Evolutionary conservation across 495 filamentous ascomycete species (phyloP).

Genomic region (Penicillium flavigenum): DNA sequence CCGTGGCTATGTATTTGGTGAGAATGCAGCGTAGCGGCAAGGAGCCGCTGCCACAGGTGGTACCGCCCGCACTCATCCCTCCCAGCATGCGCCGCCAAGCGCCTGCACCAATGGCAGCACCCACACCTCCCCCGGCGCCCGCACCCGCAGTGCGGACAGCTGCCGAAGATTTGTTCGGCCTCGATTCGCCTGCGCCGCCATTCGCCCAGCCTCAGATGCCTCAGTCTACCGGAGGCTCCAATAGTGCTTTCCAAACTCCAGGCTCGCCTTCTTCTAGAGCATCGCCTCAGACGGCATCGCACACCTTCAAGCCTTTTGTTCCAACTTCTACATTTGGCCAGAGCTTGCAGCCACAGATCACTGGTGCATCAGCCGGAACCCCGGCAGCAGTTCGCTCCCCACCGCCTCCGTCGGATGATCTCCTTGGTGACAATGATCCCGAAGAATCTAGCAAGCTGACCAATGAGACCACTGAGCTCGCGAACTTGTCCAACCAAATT

Average conservation of each 20-base stretch:
- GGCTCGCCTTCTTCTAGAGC: slow-evolving; percentile 41
- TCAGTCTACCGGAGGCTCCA: slow-evolving; percentile 72
- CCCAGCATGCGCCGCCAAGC: slow-evolving; percentile 78
- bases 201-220: slow-evolving; percentile 59
- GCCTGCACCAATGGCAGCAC: slow-evolving; percentile 44
- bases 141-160: slow-evolving; percentile 63
- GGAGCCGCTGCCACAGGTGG: slow-evolving; percentile 64
- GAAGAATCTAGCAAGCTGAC: slow-evolving; percentile 85
- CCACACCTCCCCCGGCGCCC: slow-evolving; percentile 47
- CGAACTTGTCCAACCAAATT: slow-evolving; percentile 94
- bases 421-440: slow-evolving; percentile 91
- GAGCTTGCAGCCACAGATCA: slow-evolving; percentile 71
- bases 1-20: slow-evolving; percentile 97
- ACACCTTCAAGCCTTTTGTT: slow-evolving; percentile 82
- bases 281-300: slow-evolving; percentile 41
- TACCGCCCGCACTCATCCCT: slow-evolving; percentile 81
- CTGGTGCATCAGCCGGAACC: slow-evolving; percentile 61
- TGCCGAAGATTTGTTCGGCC: slow-evolving; percentile 86
- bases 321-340: slow-evolving; percentile 90
- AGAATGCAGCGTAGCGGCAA: slow-evolving; percentile 77
- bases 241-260: slow-evolving; percentile 40
- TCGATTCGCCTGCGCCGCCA: slow-evolving; percentile 62
- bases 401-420: slow-evolving; percentile 70
- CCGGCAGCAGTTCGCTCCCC: slow-evolving; percentile 46
- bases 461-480: slow-evolving; percentile 87